These are phyloP conservation scores for maize (Zea mays) DNA, from an alignment of 176 grass and related monocot genomes.

Conservation along the genomic window Zm-B73-REFERENCE-NAM-5.0 NC_050105.1:119470501-119471000, in stretches of 20 bases:
- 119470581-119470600: not conserved
- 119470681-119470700: conserved; percentile 69
- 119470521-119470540: too few species aligned
- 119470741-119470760: conserved; percentile 52
- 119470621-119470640: not conserved
- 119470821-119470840: too few species aligned
- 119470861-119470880: too few species aligned
- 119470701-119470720: conserved; percentile 75
- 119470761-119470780: conserved; percentile 58
- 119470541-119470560: too few species aligned
- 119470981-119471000: not conserved
- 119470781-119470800: not conserved
- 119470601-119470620: too few species aligned
- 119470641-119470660: conserved; percentile 58
- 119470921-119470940: too few species aligned
- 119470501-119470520: conserved; percentile 30
- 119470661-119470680: conserved; percentile 70
- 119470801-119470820: too few species aligned
- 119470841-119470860: too few species aligned
- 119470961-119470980: not conserved
- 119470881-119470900: too few species aligned
- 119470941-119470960: too few species aligned
- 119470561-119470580: too few species aligned
- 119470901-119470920: too few species aligned
- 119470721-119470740: conserved; percentile 70